Conservation (phyloP, 805 yeast species). For the Saccharomycopsis fermentans region DNA sequence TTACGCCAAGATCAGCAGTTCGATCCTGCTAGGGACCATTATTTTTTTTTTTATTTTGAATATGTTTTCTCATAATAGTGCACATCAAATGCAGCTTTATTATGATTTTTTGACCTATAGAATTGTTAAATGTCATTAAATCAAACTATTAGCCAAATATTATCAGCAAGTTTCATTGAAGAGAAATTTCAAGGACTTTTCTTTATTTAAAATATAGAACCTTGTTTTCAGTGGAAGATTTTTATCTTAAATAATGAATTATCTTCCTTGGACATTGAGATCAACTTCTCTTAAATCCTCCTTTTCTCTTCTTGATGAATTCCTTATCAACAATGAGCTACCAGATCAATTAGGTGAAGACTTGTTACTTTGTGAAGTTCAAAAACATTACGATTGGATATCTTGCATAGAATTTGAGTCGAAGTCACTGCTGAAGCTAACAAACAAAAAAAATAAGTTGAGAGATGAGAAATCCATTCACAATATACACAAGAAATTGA, state of each 20-base stretch:
- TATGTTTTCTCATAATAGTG: not conserved
- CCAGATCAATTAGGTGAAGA: slow-evolving; percentile 7
- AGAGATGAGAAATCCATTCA: not conserved
- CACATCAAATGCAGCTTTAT: no score
- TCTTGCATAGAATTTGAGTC: slow-evolving; percentile 5
- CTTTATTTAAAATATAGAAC: no score
- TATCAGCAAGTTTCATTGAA: no score
- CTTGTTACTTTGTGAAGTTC: slow-evolving; percentile 8
- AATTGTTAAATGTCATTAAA: no score
- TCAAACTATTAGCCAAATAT: no score
- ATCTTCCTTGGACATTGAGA: slow-evolving; percentile 5
- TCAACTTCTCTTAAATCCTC: slow-evolving; percentile 11
- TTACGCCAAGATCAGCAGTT: slow-evolving; percentile 60
- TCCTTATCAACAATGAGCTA: slow-evolving; percentile 7
- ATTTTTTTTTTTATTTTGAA: not conserved
- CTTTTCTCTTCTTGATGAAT: slow-evolving; percentile 12
- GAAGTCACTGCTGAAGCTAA: not conserved
- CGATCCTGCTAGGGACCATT: slow-evolving; percentile 82
- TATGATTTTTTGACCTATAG: no score
- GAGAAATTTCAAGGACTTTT: no score
- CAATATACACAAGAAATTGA: not conserved
- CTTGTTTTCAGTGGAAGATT: not conserved
- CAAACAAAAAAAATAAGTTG: not conserved
- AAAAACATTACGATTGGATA: slow-evolving; percentile 14
- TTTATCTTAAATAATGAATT: not conserved